Percentiles rank a stretch among this genome's conserved stretches.
Conservation (phyloP, 441 rosid genomes). For the Pelargonium australe region DNA sequence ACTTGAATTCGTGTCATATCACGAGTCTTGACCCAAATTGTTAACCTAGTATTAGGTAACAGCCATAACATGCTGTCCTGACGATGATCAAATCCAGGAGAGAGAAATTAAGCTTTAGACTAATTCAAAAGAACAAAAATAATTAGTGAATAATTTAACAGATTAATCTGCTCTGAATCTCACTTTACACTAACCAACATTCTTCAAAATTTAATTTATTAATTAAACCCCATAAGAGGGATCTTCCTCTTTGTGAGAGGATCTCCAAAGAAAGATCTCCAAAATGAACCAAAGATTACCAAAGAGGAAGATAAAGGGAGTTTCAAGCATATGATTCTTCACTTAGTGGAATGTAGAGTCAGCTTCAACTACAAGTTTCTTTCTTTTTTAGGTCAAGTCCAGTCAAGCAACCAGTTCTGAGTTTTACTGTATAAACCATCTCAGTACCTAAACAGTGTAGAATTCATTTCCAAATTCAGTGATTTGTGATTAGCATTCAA, state of each 20-base stretch:
- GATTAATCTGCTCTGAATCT: slow-evolving; percentile 24
- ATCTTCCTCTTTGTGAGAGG: slow-evolving; percentile 28
- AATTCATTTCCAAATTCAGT: slow-evolving; percentile 15
- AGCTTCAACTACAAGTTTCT: slow-evolving; percentile 27
- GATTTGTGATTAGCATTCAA: slow-evolving; percentile 8
- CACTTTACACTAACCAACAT: slow-evolving; percentile 16
- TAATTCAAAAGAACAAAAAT: no score
- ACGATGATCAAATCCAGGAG: no score
- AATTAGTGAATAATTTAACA: slow-evolving; percentile 2
- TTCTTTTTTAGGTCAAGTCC: slow-evolving; percentile 22
- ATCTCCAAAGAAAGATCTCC: slow-evolving; percentile 25
- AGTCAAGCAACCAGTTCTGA: slow-evolving; percentile 26
- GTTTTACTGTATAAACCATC: background rate
- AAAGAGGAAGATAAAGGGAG: slow-evolving; percentile 11
- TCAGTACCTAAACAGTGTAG: slow-evolving; percentile 1
- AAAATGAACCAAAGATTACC: slow-evolving; percentile 14
- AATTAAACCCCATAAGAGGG: slow-evolving; percentile 11
- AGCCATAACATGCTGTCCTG: no score
- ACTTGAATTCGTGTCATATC: no score
- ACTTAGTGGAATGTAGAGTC: slow-evolving; percentile 43
- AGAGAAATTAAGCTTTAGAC: no score
- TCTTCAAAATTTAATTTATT: background rate
- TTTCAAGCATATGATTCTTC: slow-evolving; percentile 33
- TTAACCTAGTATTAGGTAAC: background rate
- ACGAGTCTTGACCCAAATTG: no score